phyloP scores from a whole-genome alignment of 2,329 filamentous ascomycete genomes.

The Aureobasidium sp. region DNA sequence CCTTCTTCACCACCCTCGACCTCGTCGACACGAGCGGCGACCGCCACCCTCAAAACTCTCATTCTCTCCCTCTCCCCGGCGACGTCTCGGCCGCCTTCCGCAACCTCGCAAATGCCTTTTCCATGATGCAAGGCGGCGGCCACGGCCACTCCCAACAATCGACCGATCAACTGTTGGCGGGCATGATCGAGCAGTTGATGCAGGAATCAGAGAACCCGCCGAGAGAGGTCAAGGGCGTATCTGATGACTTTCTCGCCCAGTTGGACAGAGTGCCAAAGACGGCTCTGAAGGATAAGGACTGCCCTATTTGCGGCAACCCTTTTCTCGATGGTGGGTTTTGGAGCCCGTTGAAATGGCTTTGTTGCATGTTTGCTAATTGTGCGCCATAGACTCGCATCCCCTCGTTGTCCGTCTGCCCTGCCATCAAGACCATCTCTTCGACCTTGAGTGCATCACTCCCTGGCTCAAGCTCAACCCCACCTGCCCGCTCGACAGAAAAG shows the following conservation, averaged over 20 bases:
- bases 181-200: conserved; percentile 51
- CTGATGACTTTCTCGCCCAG: conserved; percentile 54
- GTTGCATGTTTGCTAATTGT: background rate
- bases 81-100: conserved; percentile 55
- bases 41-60: conserved; percentile 44
- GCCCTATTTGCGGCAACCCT: conserved; percentile 54
- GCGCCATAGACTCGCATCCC: conserved; percentile 47
- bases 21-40: conserved; percentile 48
- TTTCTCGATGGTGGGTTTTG: conserved; percentile 50
- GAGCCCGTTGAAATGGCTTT: background rate
- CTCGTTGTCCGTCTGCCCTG: conserved; percentile 57
- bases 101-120: conserved; percentile 54
- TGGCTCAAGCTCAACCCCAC: conserved; percentile 59
- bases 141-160: conserved; percentile 21
- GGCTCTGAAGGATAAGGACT: conserved; percentile 47
- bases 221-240: conserved; percentile 53
- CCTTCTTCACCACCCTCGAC: conserved; percentile 58
- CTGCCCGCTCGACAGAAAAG: conserved; percentile 55
- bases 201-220: conserved; percentile 53
- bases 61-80: conserved; percentile 53
- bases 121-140: conserved; percentile 46
- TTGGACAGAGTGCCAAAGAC: conserved; percentile 54
- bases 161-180: conserved; percentile 38
- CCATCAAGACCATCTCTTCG: conserved; percentile 55
- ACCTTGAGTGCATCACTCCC: conserved; percentile 58